Conservation (phyloP, 306 rosid genomes). For the Fragaria ananassa region DNA sequence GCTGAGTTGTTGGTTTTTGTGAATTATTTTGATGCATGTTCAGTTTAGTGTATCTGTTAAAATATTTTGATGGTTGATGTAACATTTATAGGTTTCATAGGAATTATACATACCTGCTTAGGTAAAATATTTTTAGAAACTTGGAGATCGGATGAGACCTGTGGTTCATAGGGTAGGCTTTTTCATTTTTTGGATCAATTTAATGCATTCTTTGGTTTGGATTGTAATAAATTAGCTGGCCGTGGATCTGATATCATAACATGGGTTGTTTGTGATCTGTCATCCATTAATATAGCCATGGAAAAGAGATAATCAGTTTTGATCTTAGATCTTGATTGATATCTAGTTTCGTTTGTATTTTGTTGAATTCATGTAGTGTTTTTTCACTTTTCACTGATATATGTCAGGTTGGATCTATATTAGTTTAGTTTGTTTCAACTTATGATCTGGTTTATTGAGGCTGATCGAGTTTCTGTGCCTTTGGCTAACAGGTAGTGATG, state of each 20-base stretch:
- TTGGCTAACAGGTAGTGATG: slow-evolving; percentile 65
- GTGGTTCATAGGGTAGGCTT: background rate
- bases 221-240: background rate
- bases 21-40: background rate
- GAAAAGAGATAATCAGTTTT: background rate
- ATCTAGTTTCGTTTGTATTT: background rate
- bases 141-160: background rate
- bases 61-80: background rate
- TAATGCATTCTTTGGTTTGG: background rate
- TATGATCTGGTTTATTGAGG: background rate
- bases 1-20: background rate
- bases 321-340: background rate
- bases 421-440: background rate
- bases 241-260: slow-evolving; percentile 28
- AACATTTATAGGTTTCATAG: background rate
- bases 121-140: background rate
- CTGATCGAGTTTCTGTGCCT: slow-evolving; percentile 14
- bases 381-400: background rate
- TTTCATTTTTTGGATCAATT: background rate
- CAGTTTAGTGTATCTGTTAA: background rate
- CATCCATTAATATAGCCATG: background rate
- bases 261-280: slow-evolving; percentile 8
- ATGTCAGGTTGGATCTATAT: background rate
- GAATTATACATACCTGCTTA: background rate
- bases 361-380: background rate